Percentiles rank a stretch among this genome's conserved stretches.
Conservation (phyloP, 2,329 filamentous ascomycete species). For the Apiospora pterosperma region DNA sequence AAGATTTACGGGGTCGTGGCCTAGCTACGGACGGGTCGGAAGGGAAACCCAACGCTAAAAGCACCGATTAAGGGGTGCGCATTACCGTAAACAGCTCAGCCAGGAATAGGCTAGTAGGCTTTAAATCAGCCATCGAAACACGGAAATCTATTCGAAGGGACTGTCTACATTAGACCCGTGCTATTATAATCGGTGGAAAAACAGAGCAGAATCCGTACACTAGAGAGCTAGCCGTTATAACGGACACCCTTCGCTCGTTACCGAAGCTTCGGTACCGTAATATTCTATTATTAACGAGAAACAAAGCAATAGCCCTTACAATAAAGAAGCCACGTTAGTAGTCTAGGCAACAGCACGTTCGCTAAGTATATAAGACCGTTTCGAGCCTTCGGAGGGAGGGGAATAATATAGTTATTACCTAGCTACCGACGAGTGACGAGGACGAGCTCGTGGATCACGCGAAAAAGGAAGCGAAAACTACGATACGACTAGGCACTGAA, state of each 20-base stretch:
- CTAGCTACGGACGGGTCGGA: no score
- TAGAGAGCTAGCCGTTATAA: slow-evolving; percentile 4
- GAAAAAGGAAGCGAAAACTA: slow-evolving; percentile 3
- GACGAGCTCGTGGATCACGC: slow-evolving; percentile 1
- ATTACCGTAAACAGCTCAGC: background rate
- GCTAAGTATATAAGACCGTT: background rate
- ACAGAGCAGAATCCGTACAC: slow-evolving; percentile 8
- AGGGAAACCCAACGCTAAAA: no score
- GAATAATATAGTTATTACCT: slow-evolving; percentile 2
- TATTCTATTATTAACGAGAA: slow-evolving; percentile 3
- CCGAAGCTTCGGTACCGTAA: background rate
- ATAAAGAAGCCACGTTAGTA: slow-evolving; percentile 1
- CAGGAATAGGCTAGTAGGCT: background rate
- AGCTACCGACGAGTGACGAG: background rate
- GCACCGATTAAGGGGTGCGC: background rate
- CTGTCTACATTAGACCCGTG: background rate
- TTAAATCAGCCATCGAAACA: background rate
- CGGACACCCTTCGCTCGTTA: background rate
- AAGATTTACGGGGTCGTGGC: no score
- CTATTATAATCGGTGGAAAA: background rate
- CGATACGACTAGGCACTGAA: background rate
- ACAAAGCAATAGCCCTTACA: slow-evolving; percentile 1
- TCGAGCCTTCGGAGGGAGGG: background rate
- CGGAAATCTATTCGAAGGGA: background rate
- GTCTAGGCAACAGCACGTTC: slow-evolving; percentile 1